A percentile compares a stretch with the other conserved stretches of the same genome.
These are phyloP conservation scores for Boletus rufocinnamomeus DNA, from an alignment of 768 basidiomycete genomes.

Conservation along the genomic window DNA sequence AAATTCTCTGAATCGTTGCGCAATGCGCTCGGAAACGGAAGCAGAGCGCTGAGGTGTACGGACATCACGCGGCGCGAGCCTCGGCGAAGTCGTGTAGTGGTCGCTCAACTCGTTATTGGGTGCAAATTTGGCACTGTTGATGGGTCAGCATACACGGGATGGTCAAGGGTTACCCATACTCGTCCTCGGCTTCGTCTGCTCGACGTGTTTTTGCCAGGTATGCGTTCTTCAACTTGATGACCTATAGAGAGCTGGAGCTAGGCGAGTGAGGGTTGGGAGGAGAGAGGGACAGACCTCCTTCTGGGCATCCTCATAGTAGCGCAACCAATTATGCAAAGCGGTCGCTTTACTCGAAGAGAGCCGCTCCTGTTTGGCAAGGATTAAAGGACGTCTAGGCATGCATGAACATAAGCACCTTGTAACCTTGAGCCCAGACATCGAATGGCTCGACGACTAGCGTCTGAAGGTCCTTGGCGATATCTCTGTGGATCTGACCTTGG, in stretches of 20 bases:
- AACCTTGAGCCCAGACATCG: conserved; percentile 71
- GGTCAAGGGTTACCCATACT: conserved; percentile 54
- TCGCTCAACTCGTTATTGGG: conserved; percentile 65
- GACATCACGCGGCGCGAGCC: conserved; percentile 55
- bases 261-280: neutral
- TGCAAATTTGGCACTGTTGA: conserved; percentile 79
- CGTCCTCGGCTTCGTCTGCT: conserved; percentile 92
- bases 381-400: conserved; percentile 15
- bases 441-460: conserved; percentile 81
- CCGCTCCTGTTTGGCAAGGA: conserved; percentile 49
- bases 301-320: conserved; percentile 68
- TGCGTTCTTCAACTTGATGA: conserved; percentile 67
- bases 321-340: conserved; percentile 66
- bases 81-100: conserved; percentile 82
- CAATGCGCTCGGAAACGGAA: conserved; percentile 86
- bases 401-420: conserved; percentile 51
- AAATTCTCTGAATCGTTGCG: conserved; percentile 78
- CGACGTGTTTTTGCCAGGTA: conserved; percentile 78
- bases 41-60: conserved; percentile 63
- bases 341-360: conserved; percentile 57
- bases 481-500: conserved; percentile 75
- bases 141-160: conserved; percentile 9
- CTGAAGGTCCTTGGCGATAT: conserved; percentile 72
- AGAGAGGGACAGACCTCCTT: conserved; percentile 50
- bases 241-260: conserved; percentile 31